phyloP scores from a whole-genome alignment of 2,329 filamentous ascomycete genomes.

The Phialophora verrucosa region DNA sequence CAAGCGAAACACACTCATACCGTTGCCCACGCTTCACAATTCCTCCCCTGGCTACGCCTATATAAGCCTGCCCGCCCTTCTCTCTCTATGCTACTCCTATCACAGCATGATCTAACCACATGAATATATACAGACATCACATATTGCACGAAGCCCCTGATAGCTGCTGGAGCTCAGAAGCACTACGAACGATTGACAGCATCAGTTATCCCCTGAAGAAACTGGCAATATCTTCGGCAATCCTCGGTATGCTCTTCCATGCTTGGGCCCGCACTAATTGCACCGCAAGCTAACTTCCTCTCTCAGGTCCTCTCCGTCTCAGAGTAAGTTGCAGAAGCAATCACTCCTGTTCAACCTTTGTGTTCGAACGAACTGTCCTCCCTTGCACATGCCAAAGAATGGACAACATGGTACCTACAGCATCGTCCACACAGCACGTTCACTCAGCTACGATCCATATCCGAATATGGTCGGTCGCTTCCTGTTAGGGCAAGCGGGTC shows the following conservation, averaged over 20 bases:
- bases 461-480: conserved; percentile 13
- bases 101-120: not conserved
- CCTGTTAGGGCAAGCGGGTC: conserved; percentile 18
- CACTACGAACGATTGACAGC: not conserved
- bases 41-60: not conserved
- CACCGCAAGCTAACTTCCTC: not conserved
- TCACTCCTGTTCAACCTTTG: not conserved
- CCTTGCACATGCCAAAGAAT: conserved; percentile 1
- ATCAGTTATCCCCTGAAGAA: not conserved
- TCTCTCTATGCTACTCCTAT: not conserved
- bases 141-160: not conserved
- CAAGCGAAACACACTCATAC: not conserved
- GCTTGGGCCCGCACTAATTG: not conserved
- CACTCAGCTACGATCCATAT: not conserved
- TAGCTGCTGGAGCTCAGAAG: not conserved
- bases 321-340: not conserved
- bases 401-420: not conserved
- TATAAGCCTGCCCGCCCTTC: not conserved
- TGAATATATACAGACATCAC: conserved; percentile 14
- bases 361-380: not conserved
- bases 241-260: not conserved
- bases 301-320: not conserved
- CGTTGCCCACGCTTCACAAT: not conserved
- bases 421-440: not conserved
- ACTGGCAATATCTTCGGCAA: not conserved